Evolutionary conservation across 768 basidiomycete genomes (phyloP), one percentile per base, ranked within the genome.

Genomic region (Collybia nuda): DNA sequence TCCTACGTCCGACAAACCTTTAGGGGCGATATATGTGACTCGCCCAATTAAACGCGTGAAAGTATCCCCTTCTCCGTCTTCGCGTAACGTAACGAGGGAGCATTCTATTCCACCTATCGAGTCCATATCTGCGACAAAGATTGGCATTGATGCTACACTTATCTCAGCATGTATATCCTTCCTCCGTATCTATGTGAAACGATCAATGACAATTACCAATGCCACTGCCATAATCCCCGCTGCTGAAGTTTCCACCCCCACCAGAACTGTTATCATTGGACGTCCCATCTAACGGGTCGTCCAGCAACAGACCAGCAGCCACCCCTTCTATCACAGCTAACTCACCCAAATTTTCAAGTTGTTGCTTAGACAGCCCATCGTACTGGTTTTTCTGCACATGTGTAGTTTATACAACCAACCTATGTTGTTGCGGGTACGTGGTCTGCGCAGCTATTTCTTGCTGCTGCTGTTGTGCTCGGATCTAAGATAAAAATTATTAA

Each of bases 101-200:
- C 42, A 56, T n/a, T 67, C 67, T 21, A 44, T 65, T 9, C 66
- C 63, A 12, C 64, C 62, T 6, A 64, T 64, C 19, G 58, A 55
- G 40, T 63, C 63, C 12, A 57, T 64, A 24, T 51, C 50, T 26
- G 40, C 32, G 9, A 78, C 79, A 17, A 78, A 81, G 46, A 84
- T 95, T 36, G 93, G 95, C 9, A 81, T 98, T 49, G 94, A 98
- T 70, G 77, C 93, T 0, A 81, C 78, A 2, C 69, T 94, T 12
- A 84, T 94, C 55, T 72, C 82, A 42, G 84, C 85, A 38, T 65
- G 88, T 89, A 56, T 24, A 72, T 65, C n/a, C 22, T 11, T 14
- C 32, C 12, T 32, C 14, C 32, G 3, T 11, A 32, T 32, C 32
- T 14, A 32, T 11, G 32, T 11, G 32, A 11, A 32, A 32, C 7